These are phyloP conservation scores for Crocinoboletus sp. DNA, from an alignment of 1,284 basidiomycete species.

Conservation along the genomic window DNA sequence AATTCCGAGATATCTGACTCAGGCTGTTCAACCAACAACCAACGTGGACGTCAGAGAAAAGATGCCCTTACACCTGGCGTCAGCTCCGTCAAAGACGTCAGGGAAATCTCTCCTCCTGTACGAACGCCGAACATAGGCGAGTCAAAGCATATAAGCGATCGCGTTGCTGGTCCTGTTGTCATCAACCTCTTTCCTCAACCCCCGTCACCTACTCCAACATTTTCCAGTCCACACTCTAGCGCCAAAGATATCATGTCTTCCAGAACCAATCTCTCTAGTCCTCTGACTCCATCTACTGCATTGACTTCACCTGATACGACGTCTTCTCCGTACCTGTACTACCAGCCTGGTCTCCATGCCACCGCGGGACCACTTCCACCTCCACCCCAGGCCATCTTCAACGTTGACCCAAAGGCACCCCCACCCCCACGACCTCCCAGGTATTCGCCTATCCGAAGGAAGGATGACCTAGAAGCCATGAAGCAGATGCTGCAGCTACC, in stretches of 20 bases:
- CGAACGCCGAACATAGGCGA: slow-evolving; percentile 56
- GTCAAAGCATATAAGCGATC: slow-evolving; percentile 50
- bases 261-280: slow-evolving; percentile 24
- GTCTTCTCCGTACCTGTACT: slow-evolving; percentile 46
- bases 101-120: slow-evolving; percentile 26
- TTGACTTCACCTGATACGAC: slow-evolving; percentile 26
- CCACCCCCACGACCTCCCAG: slow-evolving; percentile 66
- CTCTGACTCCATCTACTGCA: slow-evolving; percentile 25
- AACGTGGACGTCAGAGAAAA: slow-evolving; percentile 31
- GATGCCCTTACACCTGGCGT: slow-evolving; percentile 32
- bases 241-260: slow-evolving; percentile 30
- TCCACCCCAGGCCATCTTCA: slow-evolving; percentile 54
- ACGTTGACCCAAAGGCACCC: slow-evolving; percentile 39
- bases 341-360: slow-evolving; percentile 64
- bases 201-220: slow-evolving; percentile 23
- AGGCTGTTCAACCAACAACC: slow-evolving; percentile 26
- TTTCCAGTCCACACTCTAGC: slow-evolving; percentile 27
- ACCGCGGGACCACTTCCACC: slow-evolving; percentile 68
- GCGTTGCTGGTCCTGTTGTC: slow-evolving; percentile 56
- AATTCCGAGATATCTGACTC: slow-evolving; percentile 34
- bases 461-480: slow-evolving; percentile 48
- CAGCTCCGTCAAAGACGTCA: slow-evolving; percentile 31
- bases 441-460: slow-evolving; percentile 46
- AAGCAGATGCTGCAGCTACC: slow-evolving; percentile 56
- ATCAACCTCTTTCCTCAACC: slow-evolving; percentile 37